Conservation (phyloP, 495 filamentous ascomycete genomes). For the Hypoxylon perforatum region DNA sequence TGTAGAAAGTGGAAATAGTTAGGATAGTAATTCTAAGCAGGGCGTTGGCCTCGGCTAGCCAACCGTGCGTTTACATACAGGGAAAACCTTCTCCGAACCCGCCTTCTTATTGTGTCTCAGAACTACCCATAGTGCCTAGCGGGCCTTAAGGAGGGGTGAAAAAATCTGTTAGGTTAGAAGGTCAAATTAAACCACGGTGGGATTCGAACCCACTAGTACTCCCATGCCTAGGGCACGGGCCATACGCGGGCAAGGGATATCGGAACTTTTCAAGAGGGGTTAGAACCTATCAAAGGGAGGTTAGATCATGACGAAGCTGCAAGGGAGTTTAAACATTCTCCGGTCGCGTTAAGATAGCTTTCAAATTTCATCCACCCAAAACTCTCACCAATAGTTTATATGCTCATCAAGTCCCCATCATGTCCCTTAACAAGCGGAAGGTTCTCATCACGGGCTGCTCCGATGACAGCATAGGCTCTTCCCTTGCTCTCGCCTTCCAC, state of each 20-base stretch:
- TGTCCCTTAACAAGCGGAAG: conserved; percentile 2
- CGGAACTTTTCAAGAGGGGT: neutral
- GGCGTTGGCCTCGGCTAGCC: too few species aligned
- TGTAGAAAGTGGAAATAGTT: too few species aligned
- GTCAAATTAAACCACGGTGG: too few species aligned
- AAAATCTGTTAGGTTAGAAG: too few species aligned
- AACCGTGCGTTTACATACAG: too few species aligned
- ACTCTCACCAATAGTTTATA: neutral
- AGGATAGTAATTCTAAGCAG: too few species aligned
- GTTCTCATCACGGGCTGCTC: conserved; percentile 60
- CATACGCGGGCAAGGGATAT: neutral
- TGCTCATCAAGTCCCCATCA: neutral
- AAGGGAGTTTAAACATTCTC: neutral
- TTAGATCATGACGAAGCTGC: neutral
- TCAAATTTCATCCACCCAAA: neutral
- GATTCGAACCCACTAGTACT: too few species aligned
- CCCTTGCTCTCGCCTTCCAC: conserved; percentile 52
- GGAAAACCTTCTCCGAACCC: too few species aligned
- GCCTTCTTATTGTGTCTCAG: too few species aligned
- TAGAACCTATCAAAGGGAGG: neutral
- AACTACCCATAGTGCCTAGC: too few species aligned
- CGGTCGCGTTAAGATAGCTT: neutral
- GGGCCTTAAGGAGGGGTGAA: too few species aligned
- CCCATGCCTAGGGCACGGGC: too few species aligned
- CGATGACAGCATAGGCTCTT: conserved; percentile 54